A percentile compares a stretch with the other conserved stretches of the same genome.
Conservation (phyloP, 495 filamentous ascomycete genomes). For the Xylaria sp. region DNA sequence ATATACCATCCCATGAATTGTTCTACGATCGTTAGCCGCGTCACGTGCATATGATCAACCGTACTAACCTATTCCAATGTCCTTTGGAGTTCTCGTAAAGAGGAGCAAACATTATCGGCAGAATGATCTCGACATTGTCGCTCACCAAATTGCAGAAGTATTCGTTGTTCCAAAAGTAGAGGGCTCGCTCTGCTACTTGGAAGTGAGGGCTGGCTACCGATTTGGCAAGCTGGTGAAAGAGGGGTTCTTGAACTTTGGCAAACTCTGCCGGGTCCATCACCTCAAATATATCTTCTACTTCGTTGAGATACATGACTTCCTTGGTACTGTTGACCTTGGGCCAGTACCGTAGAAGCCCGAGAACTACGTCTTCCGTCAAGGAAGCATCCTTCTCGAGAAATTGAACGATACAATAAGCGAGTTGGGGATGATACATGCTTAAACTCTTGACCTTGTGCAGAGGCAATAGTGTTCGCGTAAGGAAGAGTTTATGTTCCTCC, state of each 20-base stretch:
- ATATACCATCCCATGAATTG: constrained; percentile 99
- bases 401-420: constrained; percentile 99
- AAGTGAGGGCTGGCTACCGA: constrained; percentile 99
- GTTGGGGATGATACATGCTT: constrained; percentile 99
- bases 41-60: background rate
- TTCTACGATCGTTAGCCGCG: constrained; percentile 60
- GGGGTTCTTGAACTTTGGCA: constrained; percentile 95
- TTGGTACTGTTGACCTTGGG: constrained; percentile 99
- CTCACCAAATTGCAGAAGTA: constrained; percentile 99
- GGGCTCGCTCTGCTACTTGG: constrained; percentile 95
- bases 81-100: constrained; percentile 99
- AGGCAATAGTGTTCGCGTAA: constrained; percentile 90
- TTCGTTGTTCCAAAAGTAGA: constrained; percentile 99
- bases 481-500: constrained; percentile 98
- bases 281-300: constrained; percentile 99
- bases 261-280: constrained; percentile 99
- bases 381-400: constrained; percentile 98
- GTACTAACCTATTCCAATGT: constrained; percentile 92
- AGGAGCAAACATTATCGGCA: constrained; percentile 99
- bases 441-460: constrained; percentile 98
- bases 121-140: constrained; percentile 97
- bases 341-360: constrained; percentile 95
- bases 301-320: constrained; percentile 99
- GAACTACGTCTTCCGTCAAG: constrained; percentile 96
- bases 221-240: constrained; percentile 97